These are phyloP conservation scores for Brassica napus DNA, from an alignment of 345 rosid species.

Conservation along the genomic window DNA sequence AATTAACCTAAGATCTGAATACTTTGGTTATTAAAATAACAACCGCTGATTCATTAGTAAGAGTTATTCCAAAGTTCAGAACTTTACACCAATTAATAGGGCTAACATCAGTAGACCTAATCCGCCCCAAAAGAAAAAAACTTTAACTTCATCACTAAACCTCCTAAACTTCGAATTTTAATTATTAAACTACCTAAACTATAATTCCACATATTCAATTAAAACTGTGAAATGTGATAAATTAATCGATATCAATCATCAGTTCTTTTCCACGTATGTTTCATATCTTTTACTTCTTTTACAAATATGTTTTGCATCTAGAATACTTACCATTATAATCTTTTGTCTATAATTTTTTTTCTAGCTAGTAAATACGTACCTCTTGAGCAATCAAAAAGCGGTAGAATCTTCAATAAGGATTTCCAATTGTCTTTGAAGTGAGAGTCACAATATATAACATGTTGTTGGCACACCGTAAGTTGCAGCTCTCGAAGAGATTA, in stretches of 20 bases:
- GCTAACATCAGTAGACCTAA: neutral
- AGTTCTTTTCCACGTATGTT: neutral
- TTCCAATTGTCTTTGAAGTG: neutral
- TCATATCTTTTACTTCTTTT: neutral
- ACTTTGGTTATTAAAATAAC: neutral
- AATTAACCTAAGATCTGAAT: neutral
- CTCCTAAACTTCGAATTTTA: no score
- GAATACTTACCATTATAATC: neutral
- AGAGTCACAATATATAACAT: neutral
- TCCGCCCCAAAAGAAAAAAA: no score
- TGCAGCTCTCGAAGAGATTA: neutral
- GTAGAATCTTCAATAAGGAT: neutral
- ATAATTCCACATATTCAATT: neutral
- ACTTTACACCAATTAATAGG: neutral
- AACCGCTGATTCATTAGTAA: neutral
- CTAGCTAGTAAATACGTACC: neutral
- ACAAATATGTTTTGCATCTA: neutral
- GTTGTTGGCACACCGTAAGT: neutral
- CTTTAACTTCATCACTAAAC: no score
- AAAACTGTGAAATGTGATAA: neutral
- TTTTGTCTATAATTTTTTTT: neutral
- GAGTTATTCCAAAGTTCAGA: neutral
- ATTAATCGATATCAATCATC: neutral
- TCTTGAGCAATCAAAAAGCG: neutral
- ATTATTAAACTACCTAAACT: no score